phyloP scores from a whole-genome alignment of 2,329 filamentous ascomycete species.

The Paecilomyces sp. region DNA sequence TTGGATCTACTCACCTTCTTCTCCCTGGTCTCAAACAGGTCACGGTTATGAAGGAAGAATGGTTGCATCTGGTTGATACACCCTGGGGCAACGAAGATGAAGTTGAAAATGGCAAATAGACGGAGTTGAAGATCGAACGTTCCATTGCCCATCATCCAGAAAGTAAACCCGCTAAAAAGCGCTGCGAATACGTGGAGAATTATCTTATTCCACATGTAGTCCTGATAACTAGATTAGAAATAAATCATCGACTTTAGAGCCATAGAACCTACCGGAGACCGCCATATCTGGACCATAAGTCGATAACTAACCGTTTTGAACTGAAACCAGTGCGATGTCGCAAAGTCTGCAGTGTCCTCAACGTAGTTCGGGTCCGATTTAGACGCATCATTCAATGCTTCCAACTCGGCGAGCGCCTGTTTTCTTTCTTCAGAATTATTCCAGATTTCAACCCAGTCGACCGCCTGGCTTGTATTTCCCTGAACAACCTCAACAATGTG shows the following conservation, averaged over 20 bases:
- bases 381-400: conserved; percentile 16
- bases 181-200: conserved; percentile 48
- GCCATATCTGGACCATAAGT: conserved; percentile 25
- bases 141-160: conserved; percentile 52
- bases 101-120: conserved; percentile 56
- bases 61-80: conserved; percentile 54
- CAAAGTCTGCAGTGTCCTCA: conserved; percentile 29
- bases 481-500: conserved; percentile 34
- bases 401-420: conserved; percentile 16
- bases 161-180: conserved; percentile 56
- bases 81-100: conserved; percentile 55
- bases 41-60: conserved; percentile 49
- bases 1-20: conserved; percentile 37
- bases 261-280: conserved; percentile 20
- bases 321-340: conserved; percentile 33
- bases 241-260: neutral
- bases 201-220: conserved; percentile 42
- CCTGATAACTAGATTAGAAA: conserved; percentile 9
- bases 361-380: conserved; percentile 13
- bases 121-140: conserved; percentile 48
- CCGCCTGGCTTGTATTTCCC: conserved; percentile 13
- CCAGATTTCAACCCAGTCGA: conserved; percentile 28
- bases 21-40: conserved; percentile 53
- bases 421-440: conserved; percentile 20
- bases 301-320: conserved; percentile 29